A percentile compares a stretch with the other conserved stretches of the same genome.
These are phyloP conservation scores for Mucor irregularis DNA, from an alignment of 371 early-diverging fungal species.

Conservation along the genomic window DNA sequence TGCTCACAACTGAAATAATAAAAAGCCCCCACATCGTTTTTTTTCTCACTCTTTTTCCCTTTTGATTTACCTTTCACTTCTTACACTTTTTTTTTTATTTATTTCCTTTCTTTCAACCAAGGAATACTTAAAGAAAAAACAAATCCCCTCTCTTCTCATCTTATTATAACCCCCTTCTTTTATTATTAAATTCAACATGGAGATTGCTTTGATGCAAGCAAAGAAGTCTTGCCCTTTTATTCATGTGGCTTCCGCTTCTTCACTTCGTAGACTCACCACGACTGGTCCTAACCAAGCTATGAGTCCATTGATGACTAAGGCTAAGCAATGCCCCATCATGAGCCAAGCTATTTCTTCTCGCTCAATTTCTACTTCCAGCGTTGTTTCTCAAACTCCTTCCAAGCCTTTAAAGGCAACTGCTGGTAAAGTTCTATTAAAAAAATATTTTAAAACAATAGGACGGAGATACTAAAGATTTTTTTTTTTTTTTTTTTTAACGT, in stretches of 20 bases:
- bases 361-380: conserved; percentile 41
- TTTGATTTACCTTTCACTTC: too few relatives aligned
- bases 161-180: conserved; percentile 9
- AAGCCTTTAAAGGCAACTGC: conserved; percentile 49
- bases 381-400: conserved; percentile 42
- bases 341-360: conserved; percentile 75
- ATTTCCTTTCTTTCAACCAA: too few relatives aligned
- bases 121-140: background rate
- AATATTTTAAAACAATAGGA: background rate
- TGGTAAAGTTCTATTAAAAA: conserved; percentile 22
- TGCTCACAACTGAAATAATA: too few relatives aligned
- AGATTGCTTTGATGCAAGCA: conserved; percentile 52
- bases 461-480: background rate
- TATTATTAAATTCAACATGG: conserved; percentile 43
- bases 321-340: conserved; percentile 92
- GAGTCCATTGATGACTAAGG: conserved; percentile 66
- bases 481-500: background rate
- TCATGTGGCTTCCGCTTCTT: conserved; percentile 73
- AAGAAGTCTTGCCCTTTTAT: conserved; percentile 85
- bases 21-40: too few relatives aligned
- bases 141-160: background rate
- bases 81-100: too few relatives aligned
- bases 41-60: too few relatives aligned
- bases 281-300: conserved; percentile 25
- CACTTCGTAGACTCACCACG: conserved; percentile 68